Percentiles rank a stretch among this genome's conserved stretches.
These are phyloP conservation scores for Sequoiadendron giganteum DNA, from an alignment of 75 land plant species.

Conservation along the genomic window DNA sequence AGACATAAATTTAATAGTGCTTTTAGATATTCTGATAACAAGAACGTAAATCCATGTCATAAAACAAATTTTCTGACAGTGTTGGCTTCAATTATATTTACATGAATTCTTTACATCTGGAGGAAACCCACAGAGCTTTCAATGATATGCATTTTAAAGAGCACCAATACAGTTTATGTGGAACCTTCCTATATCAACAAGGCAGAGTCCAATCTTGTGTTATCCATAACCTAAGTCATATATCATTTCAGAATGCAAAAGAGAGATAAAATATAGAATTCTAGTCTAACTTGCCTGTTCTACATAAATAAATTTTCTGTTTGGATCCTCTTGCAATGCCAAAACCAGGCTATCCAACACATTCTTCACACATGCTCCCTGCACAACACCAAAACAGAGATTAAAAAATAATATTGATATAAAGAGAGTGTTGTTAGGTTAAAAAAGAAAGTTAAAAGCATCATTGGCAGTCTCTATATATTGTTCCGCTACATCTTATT, in stretches of 20 bases:
- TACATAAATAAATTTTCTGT: constrained; percentile 89
- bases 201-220: not conserved
- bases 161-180: not conserved
- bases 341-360: constrained; percentile 71
- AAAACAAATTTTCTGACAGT: not conserved
- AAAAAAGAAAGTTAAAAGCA: not conserved
- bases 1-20: no score
- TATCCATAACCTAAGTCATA: not conserved
- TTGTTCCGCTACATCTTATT: not conserved
- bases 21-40: no score
- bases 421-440: not conserved
- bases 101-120: not conserved
- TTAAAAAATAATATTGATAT: not conserved
- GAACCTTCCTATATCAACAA: not conserved
- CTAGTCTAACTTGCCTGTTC: constrained; percentile 53
- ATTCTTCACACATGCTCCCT: constrained; percentile 93
- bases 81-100: not conserved
- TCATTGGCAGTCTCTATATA: not conserved
- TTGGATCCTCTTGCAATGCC: constrained; percentile 68
- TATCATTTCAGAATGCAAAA: not conserved
- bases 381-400: not conserved
- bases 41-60: not conserved
- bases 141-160: not conserved
- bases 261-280: not conserved
- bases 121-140: not conserved